A percentile compares a stretch with the other conserved stretches of the same genome.
phyloP scores from a whole-genome alignment of 176 grass and related monocot species.

The Typha latifolia region DNA sequence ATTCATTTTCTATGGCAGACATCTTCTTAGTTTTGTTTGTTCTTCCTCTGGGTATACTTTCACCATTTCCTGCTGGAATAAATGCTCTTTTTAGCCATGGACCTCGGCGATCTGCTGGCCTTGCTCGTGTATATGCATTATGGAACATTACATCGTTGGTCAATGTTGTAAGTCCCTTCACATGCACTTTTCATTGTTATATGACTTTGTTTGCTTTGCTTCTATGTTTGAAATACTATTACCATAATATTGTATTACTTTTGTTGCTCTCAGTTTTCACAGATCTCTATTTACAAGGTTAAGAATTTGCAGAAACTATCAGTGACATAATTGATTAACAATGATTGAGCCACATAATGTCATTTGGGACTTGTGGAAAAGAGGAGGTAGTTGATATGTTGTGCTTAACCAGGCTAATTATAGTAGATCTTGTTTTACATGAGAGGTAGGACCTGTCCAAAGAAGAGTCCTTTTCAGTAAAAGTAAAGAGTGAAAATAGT shows the following conservation, averaged over 20 bases:
- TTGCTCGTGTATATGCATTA: conserved; percentile 94
- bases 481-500: too few species aligned
- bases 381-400: too few species aligned
- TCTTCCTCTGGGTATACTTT: conserved; percentile 96
- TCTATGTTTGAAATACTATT: too few species aligned
- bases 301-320: too few species aligned
- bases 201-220: too few species aligned
- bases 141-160: conserved; percentile 99
- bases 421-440: too few species aligned
- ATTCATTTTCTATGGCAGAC: conserved; percentile 88
- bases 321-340: too few species aligned
- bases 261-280: background rate
- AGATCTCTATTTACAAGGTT: background rate
- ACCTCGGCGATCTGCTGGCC: conserved; percentile 83
- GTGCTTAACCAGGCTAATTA: too few species aligned
- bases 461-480: too few species aligned
- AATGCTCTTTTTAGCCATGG: conserved; percentile 99
- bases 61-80: conserved; percentile 96
- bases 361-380: too few species aligned
- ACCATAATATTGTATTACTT: background rate
- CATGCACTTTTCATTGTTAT: background rate
- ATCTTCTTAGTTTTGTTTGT: conserved; percentile 93
- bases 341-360: too few species aligned
- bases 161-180: conserved; percentile 79
- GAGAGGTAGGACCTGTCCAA: too few species aligned